Evolutionary conservation across 163 green algal genomes (phyloP).

Genomic region (Coccomyxa subellipsoidea): DNA sequence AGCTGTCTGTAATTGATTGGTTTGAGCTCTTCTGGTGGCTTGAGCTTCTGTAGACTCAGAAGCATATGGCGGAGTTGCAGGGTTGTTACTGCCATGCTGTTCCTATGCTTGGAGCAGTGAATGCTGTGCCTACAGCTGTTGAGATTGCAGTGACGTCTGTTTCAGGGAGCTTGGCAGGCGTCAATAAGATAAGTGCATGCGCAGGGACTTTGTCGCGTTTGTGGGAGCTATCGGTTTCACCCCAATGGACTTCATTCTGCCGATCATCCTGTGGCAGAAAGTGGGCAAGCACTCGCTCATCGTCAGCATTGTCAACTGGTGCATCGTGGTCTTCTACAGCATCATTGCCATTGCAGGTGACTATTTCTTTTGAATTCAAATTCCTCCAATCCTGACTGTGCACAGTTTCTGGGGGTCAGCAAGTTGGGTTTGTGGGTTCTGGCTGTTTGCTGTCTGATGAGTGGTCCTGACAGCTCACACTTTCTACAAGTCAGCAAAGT

Average conservation of each 20-base stretch:
- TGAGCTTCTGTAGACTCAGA: too few species aligned
- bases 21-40: too few species aligned
- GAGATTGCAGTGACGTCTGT: background rate
- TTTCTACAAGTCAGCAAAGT: background rate
- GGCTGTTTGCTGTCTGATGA: background rate
- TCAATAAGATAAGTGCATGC: too few species aligned
- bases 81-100: too few species aligned
- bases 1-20: too few species aligned
- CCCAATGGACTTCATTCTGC: conserved; percentile 21
- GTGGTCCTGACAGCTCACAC: background rate
- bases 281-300: conserved; percentile 5
- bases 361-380: background rate
- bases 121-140: background rate
- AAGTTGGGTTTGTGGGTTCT: background rate
- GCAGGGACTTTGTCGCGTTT: conserved; percentile 13
- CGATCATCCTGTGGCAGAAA: conserved; percentile 12
- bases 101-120: too few species aligned
- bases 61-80: too few species aligned
- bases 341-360: background rate
- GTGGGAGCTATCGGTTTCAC: conserved; percentile 27
- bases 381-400: too few species aligned
- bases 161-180: conserved; percentile 3
- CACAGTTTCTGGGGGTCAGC: background rate
- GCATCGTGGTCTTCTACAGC: conserved; percentile 10
- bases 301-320: background rate